These are phyloP conservation scores for Nakaseomyces delphensis DNA, from an alignment of 1,139 yeast species.

Conservation along the genomic window DNA sequence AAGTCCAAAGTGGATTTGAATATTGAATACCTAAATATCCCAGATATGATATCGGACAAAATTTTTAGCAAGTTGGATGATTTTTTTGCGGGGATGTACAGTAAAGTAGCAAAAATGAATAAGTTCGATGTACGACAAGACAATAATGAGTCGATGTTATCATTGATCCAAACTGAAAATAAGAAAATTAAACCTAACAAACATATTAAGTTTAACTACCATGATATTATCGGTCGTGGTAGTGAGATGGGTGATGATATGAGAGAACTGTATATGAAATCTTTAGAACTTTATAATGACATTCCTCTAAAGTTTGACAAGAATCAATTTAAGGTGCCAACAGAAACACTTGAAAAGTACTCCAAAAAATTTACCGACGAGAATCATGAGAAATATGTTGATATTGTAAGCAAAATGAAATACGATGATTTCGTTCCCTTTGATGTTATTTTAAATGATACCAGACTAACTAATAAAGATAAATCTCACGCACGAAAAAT, in stretches of 20 bases:
- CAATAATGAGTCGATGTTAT: slow-evolving; percentile 8
- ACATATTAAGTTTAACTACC: slow-evolving; percentile 20
- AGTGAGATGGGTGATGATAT: slow-evolving; percentile 28
- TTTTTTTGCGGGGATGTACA: slow-evolving; percentile 25
- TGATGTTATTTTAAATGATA: slow-evolving; percentile 17
- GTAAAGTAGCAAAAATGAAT: slow-evolving; percentile 19
- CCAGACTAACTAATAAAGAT: slow-evolving; percentile 16
- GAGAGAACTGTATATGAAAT: slow-evolving; percentile 26
- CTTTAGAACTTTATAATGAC: slow-evolving; percentile 26
- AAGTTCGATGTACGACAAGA: slow-evolving; percentile 19
- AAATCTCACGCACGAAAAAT: slow-evolving; percentile 14
- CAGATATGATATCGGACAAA: slow-evolving; percentile 14
- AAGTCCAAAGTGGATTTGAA: slow-evolving; percentile 17
- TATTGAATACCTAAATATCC: slow-evolving; percentile 21
- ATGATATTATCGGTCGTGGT: slow-evolving; percentile 27
- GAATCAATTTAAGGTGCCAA: slow-evolving; percentile 21
- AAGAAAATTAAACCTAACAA: slow-evolving; percentile 13
- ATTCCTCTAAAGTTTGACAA: slow-evolving; percentile 21
- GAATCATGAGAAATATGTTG: slow-evolving; percentile 5
- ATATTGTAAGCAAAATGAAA: slow-evolving; percentile 11
- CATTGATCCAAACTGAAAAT: slow-evolving; percentile 12
- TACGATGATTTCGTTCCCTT: slow-evolving; percentile 14
- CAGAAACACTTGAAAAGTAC: slow-evolving; percentile 19
- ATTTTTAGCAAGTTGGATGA: slow-evolving; percentile 23
- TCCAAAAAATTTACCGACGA: slow-evolving; percentile 8